Evolutionary conservation across 2,329 filamentous ascomycete genomes (phyloP).

Genomic region (Ceratocystis smalleyi): DNA sequence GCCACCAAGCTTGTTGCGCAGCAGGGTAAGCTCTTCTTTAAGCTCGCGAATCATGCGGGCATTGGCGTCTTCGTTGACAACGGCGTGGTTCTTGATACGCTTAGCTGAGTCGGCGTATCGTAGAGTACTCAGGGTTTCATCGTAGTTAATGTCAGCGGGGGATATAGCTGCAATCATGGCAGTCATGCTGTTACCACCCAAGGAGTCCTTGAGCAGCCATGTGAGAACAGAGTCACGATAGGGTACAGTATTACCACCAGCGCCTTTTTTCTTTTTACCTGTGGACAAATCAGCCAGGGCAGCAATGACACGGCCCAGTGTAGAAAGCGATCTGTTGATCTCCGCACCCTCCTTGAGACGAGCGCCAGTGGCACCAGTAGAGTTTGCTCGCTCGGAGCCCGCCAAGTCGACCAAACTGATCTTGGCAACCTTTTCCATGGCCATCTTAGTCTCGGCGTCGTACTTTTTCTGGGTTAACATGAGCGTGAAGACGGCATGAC

Average conservation of each 20-base stretch:
- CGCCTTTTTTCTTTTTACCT: constrained; percentile 66
- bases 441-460: constrained; percentile 88
- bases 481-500: constrained; percentile 93
- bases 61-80: constrained; percentile 97
- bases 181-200: constrained; percentile 97
- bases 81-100: constrained; percentile 98
- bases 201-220: constrained; percentile 90
- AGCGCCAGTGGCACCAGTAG: constrained; percentile 88
- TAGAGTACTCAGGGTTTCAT: constrained; percentile 88
- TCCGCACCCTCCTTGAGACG: constrained; percentile 94
- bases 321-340: constrained; percentile 94
- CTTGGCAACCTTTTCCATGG: constrained; percentile 92
- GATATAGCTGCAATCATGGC: constrained; percentile 99
- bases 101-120: constrained; percentile 96
- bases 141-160: constrained; percentile 96
- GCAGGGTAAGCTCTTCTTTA: constrained; percentile 78
- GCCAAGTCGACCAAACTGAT: constrained; percentile 96
- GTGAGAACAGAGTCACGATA: constrained; percentile 95
- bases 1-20: constrained; percentile 68
- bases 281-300: constrained; percentile 81
- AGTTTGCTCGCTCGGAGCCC: constrained; percentile 92
- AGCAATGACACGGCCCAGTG: constrained; percentile 91
- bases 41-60: constrained; percentile 96
- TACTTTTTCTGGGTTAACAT: constrained; percentile 88
- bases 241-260: constrained; percentile 56